Conservation (phyloP, 2,329 filamentous ascomycete genomes). For the Talaromyces piceae region DNA sequence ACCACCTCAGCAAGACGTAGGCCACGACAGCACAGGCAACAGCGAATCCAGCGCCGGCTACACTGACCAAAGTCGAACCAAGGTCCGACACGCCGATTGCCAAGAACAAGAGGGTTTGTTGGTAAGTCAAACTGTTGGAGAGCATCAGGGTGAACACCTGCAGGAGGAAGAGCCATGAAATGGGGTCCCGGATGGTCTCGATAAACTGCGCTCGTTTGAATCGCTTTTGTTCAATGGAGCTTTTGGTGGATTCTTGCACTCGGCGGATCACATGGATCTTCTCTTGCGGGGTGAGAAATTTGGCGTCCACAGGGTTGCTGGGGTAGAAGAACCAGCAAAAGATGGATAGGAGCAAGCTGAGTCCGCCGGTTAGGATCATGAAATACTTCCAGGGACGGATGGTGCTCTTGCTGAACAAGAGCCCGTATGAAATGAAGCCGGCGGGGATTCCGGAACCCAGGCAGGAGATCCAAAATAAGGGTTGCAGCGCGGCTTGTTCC, state of each 20-base stretch:
- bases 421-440: conserved; percentile 35
- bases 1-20: conserved; percentile 21
- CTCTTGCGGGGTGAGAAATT: conserved; percentile 13
- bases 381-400: conserved; percentile 30
- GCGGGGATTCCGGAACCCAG: conserved; percentile 26
- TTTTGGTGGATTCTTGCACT: conserved; percentile 13
- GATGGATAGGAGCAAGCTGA: conserved; percentile 25
- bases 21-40: conserved; percentile 27
- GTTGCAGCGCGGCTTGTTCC: conserved; percentile 42
- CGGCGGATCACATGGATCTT: conserved; percentile 13
- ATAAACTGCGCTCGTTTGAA: conserved; percentile 14
- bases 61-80: conserved; percentile 35
- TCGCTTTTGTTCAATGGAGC: conserved; percentile 17
- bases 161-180: conserved; percentile 26
- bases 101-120: conserved; percentile 33
- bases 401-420: conserved; percentile 27
- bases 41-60: conserved; percentile 31
- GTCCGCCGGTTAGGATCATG: conserved; percentile 32
- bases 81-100: conserved; percentile 30
- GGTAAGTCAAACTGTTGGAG: conserved; percentile 36
- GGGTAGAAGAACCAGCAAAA: conserved; percentile 15
- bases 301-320: conserved; percentile 13
- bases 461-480: conserved; percentile 42
- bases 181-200: conserved; percentile 16
- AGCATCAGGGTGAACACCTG: conserved; percentile 17